These are phyloP conservation scores for Metschnikowia matae DNA, from an alignment of 805 yeast genomes.

Conservation along the genomic window DNA sequence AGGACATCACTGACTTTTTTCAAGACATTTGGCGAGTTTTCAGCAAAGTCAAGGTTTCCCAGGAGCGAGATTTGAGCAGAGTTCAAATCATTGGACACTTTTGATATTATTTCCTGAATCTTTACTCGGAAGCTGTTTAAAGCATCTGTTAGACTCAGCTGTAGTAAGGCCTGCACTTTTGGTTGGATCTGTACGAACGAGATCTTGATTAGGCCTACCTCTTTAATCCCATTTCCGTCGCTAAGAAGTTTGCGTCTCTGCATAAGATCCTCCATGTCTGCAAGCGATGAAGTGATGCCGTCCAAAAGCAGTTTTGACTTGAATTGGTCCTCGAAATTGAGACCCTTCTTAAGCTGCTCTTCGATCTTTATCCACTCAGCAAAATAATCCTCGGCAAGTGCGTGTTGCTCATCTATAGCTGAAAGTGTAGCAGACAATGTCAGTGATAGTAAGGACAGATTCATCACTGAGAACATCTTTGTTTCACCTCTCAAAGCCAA, in stretches of 20 bases:
- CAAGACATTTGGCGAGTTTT: not conserved
- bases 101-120: slow-evolving; percentile 1
- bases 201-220: slow-evolving; percentile 1
- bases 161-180: slow-evolving; percentile 1
- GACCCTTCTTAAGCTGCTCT: not conserved
- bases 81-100: slow-evolving; percentile 5
- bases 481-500: slow-evolving; percentile 1
- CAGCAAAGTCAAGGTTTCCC: slow-evolving; percentile 1
- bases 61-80: slow-evolving; percentile 5
- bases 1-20: not conserved
- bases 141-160: not conserved
- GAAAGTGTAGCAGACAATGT: not conserved
- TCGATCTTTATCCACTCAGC: not conserved
- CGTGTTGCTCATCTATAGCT: not conserved
- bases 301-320: not conserved
- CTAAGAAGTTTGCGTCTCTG: not conserved
- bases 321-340: not conserved
- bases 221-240: not conserved
- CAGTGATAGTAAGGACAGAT: not conserved
- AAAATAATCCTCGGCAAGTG: not conserved
- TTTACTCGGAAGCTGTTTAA: slow-evolving; percentile 5
- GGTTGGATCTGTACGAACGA: slow-evolving; percentile 6
- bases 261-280: not conserved
- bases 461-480: not conserved
- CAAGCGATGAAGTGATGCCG: not conserved